Evolutionary conservation across 768 basidiomycete genomes (phyloP), one percentile per base, ranked within the genome.

Genomic region (Clitopilus passeckerianus): DNA sequence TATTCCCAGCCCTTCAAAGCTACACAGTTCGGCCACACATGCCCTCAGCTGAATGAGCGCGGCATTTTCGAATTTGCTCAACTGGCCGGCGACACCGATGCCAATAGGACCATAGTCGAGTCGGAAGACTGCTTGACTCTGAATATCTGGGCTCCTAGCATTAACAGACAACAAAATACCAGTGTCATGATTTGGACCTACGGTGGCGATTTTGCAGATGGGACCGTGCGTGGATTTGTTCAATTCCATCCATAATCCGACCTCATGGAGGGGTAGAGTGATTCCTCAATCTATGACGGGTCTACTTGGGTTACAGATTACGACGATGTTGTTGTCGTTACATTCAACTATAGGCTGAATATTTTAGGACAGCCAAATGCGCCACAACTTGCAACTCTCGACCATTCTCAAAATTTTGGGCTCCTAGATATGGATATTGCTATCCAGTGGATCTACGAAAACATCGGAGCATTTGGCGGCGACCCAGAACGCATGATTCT

Each of bases 361-460:
- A 71, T 74, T 23, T 72, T 75, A 57, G 72, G 72, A 0, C 70
- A 72, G 57, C 74, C 74, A 5, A 71, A 70, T 55, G 72, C 73
- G 5, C 72, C 74, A 6, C 72, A 74, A 53, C 68, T 74, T 27
- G 61, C 60, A 18, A 58, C 56, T 20, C 50, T 56, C 3, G 58
- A 58, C 0, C 60, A 60, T 6, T 62, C 69, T 2, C 72, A 73
- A 44, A 76, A 75, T 57, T 75, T 72, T 64, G 74, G 74, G 6
- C 61, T 75, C 4, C 64, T 73, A 5, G 74, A 77, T 53, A 30
- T 67, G 5, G 67, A 71, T 16, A 68, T 72, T 20, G 77, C 74
- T 5, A 69, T 80, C 7, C 61, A 76, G 58, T 79, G 77, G 79
- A 71, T 80, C 9, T 72, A 75, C 43, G 66, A 71, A 33, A 77